Evolutionary conservation across 2,329 filamentous ascomycete species (phyloP).

Genomic region (Colletotrichum lentis): DNA sequence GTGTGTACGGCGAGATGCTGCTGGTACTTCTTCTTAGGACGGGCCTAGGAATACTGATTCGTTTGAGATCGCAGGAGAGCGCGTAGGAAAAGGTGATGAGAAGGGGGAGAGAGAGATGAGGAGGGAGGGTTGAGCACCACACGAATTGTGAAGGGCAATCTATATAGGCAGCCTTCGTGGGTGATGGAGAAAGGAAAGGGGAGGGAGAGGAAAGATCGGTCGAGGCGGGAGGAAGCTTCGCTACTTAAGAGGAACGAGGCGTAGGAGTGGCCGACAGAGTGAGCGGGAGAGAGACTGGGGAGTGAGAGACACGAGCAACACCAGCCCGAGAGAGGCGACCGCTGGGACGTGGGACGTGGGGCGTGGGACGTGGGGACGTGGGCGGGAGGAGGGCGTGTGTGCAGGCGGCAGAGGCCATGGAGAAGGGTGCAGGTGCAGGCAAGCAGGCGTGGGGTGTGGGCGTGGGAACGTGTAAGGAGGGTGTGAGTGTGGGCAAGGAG

Average conservation of each 20-base stretch:
- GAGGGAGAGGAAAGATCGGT: constrained; percentile 22
- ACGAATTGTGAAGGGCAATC: constrained; percentile 40
- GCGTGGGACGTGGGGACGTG: constrained; percentile 20
- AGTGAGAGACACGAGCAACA: constrained; percentile 31
- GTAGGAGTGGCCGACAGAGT: constrained; percentile 18
- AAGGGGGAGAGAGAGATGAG: constrained; percentile 33
- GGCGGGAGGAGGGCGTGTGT: constrained; percentile 11
- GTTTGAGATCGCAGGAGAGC: constrained; percentile 30
- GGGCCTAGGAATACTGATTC: constrained; percentile 38
- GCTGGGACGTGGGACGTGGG: constrained; percentile 13
- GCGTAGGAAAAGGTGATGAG: constrained; percentile 37
- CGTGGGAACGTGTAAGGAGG: constrained; percentile 15
- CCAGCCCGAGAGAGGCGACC: constrained; percentile 23
- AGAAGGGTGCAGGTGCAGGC: constrained; percentile 5
- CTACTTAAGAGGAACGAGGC: constrained; percentile 38
- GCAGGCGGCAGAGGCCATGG: constrained; percentile 1
- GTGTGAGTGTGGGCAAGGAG: constrained; percentile 14
- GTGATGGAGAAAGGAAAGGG: constrained; percentile 40
- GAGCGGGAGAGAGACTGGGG: constrained; percentile 10
- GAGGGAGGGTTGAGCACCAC: constrained; percentile 37
- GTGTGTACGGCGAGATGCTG: constrained; percentile 29
- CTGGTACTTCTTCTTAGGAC: constrained; percentile 31
- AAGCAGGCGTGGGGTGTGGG: constrained; percentile 8
- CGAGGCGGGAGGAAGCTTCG: constrained; percentile 36
- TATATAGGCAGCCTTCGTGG: constrained; percentile 40